Evolutionary conservation across 371 early-diverging fungal genomes (phyloP), one percentile per base, ranked within the genome.

Genomic region (Capillidium heterosporum): DNA sequence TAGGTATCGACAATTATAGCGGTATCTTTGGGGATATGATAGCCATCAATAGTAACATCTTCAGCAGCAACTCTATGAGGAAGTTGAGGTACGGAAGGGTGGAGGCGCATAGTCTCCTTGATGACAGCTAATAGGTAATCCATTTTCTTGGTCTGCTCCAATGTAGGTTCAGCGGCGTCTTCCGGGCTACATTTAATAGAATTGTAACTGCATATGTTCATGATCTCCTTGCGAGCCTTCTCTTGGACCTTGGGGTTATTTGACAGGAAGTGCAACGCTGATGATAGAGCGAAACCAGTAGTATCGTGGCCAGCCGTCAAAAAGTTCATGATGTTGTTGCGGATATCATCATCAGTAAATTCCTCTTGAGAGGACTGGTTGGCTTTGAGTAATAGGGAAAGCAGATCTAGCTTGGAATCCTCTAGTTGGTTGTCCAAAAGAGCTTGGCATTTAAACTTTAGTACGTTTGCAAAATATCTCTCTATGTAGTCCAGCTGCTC

Each of bases 21-120:
- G 8, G 52, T 51, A 2, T 35, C 52, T 23, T 51, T 51, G 7
- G 52, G 52, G 4, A 51, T 13, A 17, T 24, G 1, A 17, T 17
- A 5, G 32, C 17, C 17, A 27, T 44, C 47, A 35, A 32, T 29
- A 5, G 26, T 10, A 5, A 27, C 26, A 27, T 47, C 47, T 27
- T 47, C 47, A 5, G 19, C 26, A 27, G 32, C 17, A 23, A 17
- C 27, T 3, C 31, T 27, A 19, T 17, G 15, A n/a, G 49, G 49
- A 17, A 26, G 40, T 7, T 1, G 0, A 0, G 68, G 65, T 0
- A 68, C 67, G 0, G 65, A 62, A 8, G 72, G 70, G 54, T 65
- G 66, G 39, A 73, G 50, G 32, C 73, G 65, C 28, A 71, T 50
- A 0, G 70, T 64, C 51, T 73, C 73, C 60, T 70, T 67, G 57